Base-by-base conservation (phyloP, 345 rosid genomes). In the Sonneratia alba region DNA sequence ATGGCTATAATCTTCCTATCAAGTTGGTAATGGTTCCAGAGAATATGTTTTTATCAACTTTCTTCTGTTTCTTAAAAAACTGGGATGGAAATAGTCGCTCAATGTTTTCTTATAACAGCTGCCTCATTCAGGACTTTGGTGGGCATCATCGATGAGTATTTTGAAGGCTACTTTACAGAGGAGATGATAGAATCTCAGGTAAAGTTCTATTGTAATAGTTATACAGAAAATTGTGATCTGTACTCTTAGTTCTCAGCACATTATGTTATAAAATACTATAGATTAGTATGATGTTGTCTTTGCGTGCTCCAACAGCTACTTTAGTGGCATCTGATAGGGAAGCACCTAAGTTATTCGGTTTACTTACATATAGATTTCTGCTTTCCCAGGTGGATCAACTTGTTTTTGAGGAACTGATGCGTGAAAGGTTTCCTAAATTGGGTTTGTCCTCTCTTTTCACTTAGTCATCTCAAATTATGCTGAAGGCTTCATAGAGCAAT, bases 181-280 rank as follows among this genome's bases (percentile, higher is more conserved):
- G 96, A 95, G 73, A 91, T 95, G 99, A 74, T 87, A 79, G 99
- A 91, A 86, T 89, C 97, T 72, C 99, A 95, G 97, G 99, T 90
- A 71, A 24, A 27, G 27, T 70, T 55, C 14, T 19, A 19, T 40
- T 57, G 32, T 57, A 22, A 57, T 57, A 57, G 32, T n/a, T 57
- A 21, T 57, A 19, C 22, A 24, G 10, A 5, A 32, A 7, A 27
- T 12, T 62, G 8, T 62, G 1, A 18, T 22, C 27, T 27, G 18
- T 15, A 62, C 19, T 62, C 32, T 1, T 18, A 19, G 59, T 21
- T 6, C 16, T 12, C 1, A 10, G 7, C 4, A 32, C 3, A 34
- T 62, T 4, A 21, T 27, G 51, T 9, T 8, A 47, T 47, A 47
- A 40, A 9, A 2, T 47, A 10, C 51, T 47, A 3, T 8, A 47